phyloP scores from a whole-genome alignment of 164 flowering plant species.

The Chimonanthus praecox region DNA sequence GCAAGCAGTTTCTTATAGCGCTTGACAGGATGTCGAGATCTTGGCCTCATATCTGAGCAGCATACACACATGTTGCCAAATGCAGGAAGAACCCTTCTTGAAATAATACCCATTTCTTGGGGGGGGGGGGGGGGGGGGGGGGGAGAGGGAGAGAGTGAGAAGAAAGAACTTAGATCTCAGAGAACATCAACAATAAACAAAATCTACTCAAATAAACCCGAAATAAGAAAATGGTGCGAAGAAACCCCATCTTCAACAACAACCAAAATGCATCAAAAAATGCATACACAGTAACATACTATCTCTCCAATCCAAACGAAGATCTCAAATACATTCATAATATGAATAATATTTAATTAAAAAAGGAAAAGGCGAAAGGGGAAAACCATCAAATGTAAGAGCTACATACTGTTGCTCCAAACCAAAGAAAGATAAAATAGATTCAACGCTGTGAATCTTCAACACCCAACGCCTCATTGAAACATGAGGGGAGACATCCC shows the following conservation, averaged over 20 bases:
- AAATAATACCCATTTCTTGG: conserved; percentile 80
- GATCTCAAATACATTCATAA: no score
- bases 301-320: no score
- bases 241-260: background rate
- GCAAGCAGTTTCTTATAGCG: conserved; percentile 88
- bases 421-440: no score
- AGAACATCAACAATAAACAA: background rate
- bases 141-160: background rate
- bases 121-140: conserved; percentile 1
- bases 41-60: conserved; percentile 91
- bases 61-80: conserved; percentile 86
- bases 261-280: background rate
- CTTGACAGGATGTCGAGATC: conserved; percentile 90
- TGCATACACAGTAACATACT: background rate
- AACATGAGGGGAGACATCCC: no score
- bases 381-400: no score
- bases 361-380: no score
- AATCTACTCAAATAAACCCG: background rate
- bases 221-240: background rate
- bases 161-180: background rate
- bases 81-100: conserved; percentile 78
- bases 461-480: no score
- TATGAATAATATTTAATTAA: no score
- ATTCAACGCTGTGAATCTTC: no score
- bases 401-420: no score